Evolutionary conservation across 257 asterid genomes (phyloP).

Genomic region (Solanum tacnaense): DNA sequence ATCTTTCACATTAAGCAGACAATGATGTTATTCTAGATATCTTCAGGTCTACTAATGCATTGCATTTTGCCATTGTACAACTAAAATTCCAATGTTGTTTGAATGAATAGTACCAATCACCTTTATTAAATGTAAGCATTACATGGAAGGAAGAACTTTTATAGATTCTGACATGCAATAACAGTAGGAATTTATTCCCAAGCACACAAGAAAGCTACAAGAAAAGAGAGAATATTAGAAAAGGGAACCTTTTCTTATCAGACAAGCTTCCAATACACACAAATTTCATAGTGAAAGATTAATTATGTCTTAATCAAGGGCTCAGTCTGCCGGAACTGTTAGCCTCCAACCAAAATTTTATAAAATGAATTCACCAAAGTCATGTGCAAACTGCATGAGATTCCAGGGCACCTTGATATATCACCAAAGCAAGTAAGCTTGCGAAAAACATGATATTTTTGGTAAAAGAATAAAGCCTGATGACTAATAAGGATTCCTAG

Average conservation of each 20-base stretch:
- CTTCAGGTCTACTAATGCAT: not conserved
- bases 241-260: constrained; percentile 23
- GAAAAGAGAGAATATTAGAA: constrained; percentile 25
- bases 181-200: constrained; percentile 60
- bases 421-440: not conserved
- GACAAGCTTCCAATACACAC: constrained; percentile 34
- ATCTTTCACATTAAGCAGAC: not conserved
- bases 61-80: not conserved
- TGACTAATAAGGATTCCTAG: not conserved
- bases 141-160: constrained; percentile 15
- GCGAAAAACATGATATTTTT: not conserved
- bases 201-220: constrained; percentile 31
- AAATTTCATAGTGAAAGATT: not conserved
- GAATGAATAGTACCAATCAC: not conserved
- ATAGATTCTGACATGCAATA: constrained; percentile 44
- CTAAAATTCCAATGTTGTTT: not conserved
- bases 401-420: constrained; percentile 21
- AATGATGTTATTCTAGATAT: not conserved
- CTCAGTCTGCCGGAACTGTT: constrained; percentile 19
- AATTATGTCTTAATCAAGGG: constrained; percentile 23
- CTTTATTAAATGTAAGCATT: constrained; percentile 18
- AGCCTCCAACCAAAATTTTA: constrained; percentile 12
- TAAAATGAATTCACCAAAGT: constrained; percentile 17
- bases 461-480: not conserved
- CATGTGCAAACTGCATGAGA: constrained; percentile 30